Evolutionary conservation across 1,284 basidiomycete species (phyloP).

Genomic region (Porogramme epimiltina): DNA sequence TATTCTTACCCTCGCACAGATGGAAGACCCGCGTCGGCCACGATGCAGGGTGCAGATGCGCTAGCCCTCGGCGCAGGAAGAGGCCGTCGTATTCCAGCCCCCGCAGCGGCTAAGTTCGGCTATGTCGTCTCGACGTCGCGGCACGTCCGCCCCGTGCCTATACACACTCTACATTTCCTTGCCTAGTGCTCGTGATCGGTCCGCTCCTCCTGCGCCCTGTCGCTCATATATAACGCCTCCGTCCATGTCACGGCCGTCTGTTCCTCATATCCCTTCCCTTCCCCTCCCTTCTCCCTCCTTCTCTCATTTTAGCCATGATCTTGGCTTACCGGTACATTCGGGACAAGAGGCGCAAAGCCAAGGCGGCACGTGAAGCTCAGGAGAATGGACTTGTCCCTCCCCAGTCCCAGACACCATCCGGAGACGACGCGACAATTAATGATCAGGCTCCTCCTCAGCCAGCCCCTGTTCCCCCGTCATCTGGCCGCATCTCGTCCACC

Average conservation of each 20-base stretch:
- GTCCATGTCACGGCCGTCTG: not conserved
- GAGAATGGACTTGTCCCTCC: not conserved
- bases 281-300: not conserved
- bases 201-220: too few species aligned
- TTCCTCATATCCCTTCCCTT: not conserved
- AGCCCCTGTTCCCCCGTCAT: not conserved
- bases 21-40: too few species aligned
- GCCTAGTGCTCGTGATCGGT: too few species aligned
- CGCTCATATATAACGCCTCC: constrained; percentile 2
- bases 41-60: too few species aligned
- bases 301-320: constrained; percentile 5
- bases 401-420: not conserved
- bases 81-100: too few species aligned
- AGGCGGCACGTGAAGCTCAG: constrained; percentile 13
- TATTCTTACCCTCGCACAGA: too few species aligned
- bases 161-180: not conserved
- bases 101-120: not conserved
- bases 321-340: constrained; percentile 19
- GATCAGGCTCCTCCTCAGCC: not conserved
- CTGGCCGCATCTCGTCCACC: constrained; percentile 6
- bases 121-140: not conserved
- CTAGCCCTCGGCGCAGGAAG: too few species aligned
- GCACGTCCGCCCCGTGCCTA: not conserved
- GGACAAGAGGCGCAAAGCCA: constrained; percentile 16
- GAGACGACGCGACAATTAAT: not conserved